Conservation (phyloP, 768 basidiomycete species). For the Thelephora aurantiotincta region DNA sequence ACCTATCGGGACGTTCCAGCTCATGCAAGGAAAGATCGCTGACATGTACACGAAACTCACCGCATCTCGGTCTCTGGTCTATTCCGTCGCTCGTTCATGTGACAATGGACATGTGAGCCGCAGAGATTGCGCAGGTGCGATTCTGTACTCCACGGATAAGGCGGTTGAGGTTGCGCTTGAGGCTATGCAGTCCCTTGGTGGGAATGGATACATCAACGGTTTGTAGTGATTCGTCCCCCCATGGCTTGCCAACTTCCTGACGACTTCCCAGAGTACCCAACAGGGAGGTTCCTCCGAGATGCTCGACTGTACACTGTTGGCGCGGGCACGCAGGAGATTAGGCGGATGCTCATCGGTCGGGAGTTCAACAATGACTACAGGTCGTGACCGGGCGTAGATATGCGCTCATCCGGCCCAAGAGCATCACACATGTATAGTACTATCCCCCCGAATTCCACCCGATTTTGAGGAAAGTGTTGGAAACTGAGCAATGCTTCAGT, state of each 20-base stretch:
- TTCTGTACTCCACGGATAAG: slow-evolving; percentile 88
- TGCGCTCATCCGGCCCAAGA: too few species aligned
- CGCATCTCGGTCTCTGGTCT: slow-evolving; percentile 82
- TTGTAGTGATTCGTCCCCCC: slow-evolving; percentile 9
- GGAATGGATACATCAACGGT: slow-evolving; percentile 95
- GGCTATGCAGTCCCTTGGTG: slow-evolving; percentile 86
- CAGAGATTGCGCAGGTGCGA: slow-evolving; percentile 93
- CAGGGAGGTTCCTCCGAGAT: slow-evolving; percentile 79
- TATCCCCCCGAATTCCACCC: too few species aligned
- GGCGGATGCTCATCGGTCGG: slow-evolving; percentile 86
- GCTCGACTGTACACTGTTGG: slow-evolving; percentile 85
- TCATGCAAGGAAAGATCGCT: slow-evolving; percentile 88
- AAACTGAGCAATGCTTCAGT: too few species aligned
- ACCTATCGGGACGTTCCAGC: slow-evolving; percentile 80
- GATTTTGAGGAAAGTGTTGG: too few species aligned
- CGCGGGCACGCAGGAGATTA: slow-evolving; percentile 93
- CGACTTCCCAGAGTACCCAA: slow-evolving; percentile 58
- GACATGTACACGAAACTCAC: slow-evolving; percentile 94
- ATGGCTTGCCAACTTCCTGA: not conserved
- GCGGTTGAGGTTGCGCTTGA: slow-evolving; percentile 85
- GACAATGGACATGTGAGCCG: slow-evolving; percentile 69
- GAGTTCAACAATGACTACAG: slow-evolving; percentile 72
- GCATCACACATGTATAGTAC: too few species aligned
- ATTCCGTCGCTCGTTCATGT: slow-evolving; percentile 84
- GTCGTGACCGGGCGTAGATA: too few species aligned